A percentile compares a stretch with the other conserved stretches of the same genome.
phyloP scores from a whole-genome alignment of 768 basidiomycete species.

The Suillus bovinus region DNA sequence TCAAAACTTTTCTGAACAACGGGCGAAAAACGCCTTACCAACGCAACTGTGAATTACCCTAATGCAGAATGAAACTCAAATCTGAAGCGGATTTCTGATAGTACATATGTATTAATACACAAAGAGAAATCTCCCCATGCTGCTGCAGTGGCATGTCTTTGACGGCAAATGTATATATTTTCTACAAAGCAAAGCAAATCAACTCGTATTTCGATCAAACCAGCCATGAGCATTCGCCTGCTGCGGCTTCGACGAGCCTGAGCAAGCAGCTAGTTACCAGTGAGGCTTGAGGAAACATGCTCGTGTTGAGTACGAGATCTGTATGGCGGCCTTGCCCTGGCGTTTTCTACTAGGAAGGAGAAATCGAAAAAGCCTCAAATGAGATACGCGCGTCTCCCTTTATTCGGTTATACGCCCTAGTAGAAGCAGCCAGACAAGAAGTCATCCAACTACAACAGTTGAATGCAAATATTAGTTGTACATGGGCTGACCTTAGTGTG shows the following conservation, averaged over 20 bases:
- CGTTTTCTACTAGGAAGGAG: background rate
- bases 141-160: slow-evolving; percentile 39
- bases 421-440: background rate
- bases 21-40: background rate
- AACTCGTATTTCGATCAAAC: slow-evolving; percentile 40
- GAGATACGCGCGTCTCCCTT: background rate
- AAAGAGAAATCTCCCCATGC: slow-evolving; percentile 44
- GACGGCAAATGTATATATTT: slow-evolving; percentile 42
- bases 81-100: no score
- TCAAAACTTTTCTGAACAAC: background rate
- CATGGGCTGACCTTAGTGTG: slow-evolving; percentile 7
- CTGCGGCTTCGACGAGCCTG: background rate
- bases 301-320: background rate
- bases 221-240: background rate
- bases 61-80: no score
- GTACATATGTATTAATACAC: no score
- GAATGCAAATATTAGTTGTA: background rate
- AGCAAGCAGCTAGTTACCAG: background rate
- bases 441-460: no score
- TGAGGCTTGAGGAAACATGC: background rate
- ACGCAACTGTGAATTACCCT: background rate
- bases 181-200: slow-evolving; percentile 31
- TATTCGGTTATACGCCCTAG: background rate
- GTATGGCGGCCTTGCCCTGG: background rate
- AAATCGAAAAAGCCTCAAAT: background rate